Percentiles rank a stretch among this genome's conserved stretches.
phyloP scores from a whole-genome alignment of 306 rosid species.

The Gastrolobium villosum region DNA sequence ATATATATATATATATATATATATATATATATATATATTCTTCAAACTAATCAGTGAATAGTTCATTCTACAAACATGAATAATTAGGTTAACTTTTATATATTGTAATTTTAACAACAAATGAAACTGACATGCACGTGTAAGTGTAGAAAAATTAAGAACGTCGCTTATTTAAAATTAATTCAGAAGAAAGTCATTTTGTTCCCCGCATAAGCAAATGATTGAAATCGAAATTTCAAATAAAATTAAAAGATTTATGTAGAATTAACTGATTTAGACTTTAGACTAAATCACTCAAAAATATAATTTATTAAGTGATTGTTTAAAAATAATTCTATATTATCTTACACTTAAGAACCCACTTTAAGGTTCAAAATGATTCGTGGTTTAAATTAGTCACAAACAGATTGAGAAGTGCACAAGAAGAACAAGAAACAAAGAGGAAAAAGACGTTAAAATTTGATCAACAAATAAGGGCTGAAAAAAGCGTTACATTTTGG shows the following conservation, averaged over 20 bases:
- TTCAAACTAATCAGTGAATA: conserved; percentile 21
- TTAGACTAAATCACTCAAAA: background rate
- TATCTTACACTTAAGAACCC: background rate
- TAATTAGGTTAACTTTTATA: conserved; percentile 1
- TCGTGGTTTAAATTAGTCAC: conserved; percentile 15
- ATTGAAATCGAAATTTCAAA: conserved; percentile 28
- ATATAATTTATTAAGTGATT: background rate
- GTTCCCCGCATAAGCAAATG: conserved; percentile 48
- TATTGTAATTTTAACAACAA: background rate
- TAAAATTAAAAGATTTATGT: background rate
- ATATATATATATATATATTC: too few relatives aligned
- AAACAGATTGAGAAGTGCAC: conserved; percentile 11
- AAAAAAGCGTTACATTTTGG: conserved; percentile 1
- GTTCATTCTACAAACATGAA: conserved; percentile 18
- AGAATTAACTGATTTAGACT: background rate
- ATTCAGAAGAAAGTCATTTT: conserved; percentile 47
- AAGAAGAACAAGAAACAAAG: conserved; percentile 6
- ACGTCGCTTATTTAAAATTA: conserved; percentile 26
- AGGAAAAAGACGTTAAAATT: background rate
- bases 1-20: too few relatives aligned
- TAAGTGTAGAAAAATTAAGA: conserved; percentile 32
- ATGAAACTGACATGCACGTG: conserved; percentile 32
- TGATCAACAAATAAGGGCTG: background rate
- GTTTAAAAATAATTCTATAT: background rate
- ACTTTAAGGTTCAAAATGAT: conserved; percentile 28